Conservation (phyloP, 768 basidiomycete species). For the Leucosporidium creatinivorum region DNA sequence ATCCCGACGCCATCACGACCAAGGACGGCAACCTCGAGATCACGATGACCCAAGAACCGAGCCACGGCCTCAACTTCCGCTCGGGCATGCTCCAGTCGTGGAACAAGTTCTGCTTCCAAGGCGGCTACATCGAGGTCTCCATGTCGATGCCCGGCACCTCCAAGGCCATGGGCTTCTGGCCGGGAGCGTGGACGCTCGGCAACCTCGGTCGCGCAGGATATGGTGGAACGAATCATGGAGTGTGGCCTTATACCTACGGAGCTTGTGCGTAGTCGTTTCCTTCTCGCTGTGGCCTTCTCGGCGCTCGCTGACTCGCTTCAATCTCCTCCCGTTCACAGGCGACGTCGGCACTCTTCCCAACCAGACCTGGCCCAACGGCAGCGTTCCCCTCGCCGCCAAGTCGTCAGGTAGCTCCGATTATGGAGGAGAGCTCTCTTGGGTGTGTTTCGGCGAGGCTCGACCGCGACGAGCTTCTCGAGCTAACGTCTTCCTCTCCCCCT, state of each 20-base stretch:
- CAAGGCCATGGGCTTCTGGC: constrained; percentile 29
- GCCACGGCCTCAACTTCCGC: constrained; percentile 27
- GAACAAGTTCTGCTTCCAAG: constrained; percentile 39
- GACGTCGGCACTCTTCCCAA: constrained; percentile 72
- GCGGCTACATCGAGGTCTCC: constrained; percentile 35
- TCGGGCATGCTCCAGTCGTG: constrained; percentile 36
- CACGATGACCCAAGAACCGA: constrained; percentile 23
- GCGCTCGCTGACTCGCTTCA: constrained; percentile 1
- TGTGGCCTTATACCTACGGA: constrained; percentile 45
- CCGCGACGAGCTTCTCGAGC: background rate
- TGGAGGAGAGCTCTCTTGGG: constrained; percentile 37
- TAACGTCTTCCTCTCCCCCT: constrained; percentile 28
- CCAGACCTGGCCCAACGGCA: constrained; percentile 56
- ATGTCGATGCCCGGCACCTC: constrained; percentile 20
- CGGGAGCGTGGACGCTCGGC: constrained; percentile 44
- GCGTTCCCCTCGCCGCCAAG: constrained; percentile 54
- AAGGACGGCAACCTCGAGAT: constrained; percentile 40
- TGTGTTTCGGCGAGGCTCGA: background rate
- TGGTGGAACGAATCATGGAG: constrained; percentile 80
- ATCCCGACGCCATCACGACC: constrained; percentile 43
- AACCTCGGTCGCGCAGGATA: constrained; percentile 82
- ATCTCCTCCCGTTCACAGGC: constrained; percentile 57
- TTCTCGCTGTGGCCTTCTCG: background rate
- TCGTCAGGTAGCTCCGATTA: constrained; percentile 43
- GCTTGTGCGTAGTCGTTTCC: background rate